These are phyloP conservation scores for Globisporangium paroecandrum DNA, from an alignment of 352 stramenopile species.

Conservation along the genomic window DNA sequence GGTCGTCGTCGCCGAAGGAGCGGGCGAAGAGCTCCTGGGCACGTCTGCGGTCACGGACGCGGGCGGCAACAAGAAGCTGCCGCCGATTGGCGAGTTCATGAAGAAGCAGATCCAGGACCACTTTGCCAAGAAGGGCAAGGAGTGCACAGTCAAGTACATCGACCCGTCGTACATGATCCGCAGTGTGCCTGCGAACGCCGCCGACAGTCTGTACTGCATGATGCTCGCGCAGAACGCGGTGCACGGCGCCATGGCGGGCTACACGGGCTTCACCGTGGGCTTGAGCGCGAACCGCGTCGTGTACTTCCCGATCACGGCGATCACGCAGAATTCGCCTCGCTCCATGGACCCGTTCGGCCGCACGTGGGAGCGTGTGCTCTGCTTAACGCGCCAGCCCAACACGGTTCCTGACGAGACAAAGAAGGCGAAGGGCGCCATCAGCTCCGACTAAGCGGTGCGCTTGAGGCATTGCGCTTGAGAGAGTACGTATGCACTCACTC, in stretches of 20 bases:
- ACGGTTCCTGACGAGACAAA: not conserved
- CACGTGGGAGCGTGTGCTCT: not conserved
- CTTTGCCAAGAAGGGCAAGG: not conserved
- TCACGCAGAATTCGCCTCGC: not conserved
- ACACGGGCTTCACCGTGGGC: not conserved
- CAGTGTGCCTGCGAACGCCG: not conserved
- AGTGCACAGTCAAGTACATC: not conserved
- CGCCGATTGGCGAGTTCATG: not conserved
- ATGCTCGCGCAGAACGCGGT: not conserved
- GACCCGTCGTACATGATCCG: not conserved
- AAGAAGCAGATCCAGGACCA: not conserved
- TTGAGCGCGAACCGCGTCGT: not conserved
- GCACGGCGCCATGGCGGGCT: not conserved
- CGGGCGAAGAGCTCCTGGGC: not conserved
- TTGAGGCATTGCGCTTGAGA: not conserved
- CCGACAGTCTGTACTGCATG: not conserved
- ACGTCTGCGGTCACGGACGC: not conserved
- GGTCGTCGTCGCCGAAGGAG: not conserved
- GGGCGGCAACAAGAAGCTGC: not conserved
- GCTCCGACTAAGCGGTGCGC: not conserved
- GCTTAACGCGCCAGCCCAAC: not conserved
- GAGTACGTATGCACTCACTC: not conserved
- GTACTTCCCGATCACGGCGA: not conserved
- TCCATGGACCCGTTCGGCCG: not conserved
- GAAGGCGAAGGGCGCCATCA: not conserved